Evolutionary conservation across 768 basidiomycete species (phyloP).

Genomic region (Collybiopsis confluens): DNA sequence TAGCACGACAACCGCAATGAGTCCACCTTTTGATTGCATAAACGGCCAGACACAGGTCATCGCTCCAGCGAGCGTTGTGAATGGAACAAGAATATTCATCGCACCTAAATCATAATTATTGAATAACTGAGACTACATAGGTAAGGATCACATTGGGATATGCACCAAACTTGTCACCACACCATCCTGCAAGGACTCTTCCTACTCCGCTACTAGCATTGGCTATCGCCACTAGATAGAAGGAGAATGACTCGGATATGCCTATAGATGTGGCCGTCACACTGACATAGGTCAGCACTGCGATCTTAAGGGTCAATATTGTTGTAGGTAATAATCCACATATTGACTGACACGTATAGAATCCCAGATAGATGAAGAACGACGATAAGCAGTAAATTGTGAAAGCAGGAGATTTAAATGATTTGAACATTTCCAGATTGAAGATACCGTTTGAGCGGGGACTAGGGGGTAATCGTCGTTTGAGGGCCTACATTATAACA

Average conservation of each 20-base stretch:
- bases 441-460: slow-evolving; percentile 43
- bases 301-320: slow-evolving; percentile 17
- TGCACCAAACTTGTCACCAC: slow-evolving; percentile 54
- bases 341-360: slow-evolving; percentile 53
- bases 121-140: not conserved
- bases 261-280: slow-evolving; percentile 50
- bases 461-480: slow-evolving; percentile 49
- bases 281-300: slow-evolving; percentile 68
- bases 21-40: slow-evolving; percentile 18
- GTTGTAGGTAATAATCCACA: not conserved
- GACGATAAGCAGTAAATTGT: slow-evolving; percentile 54
- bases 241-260: slow-evolving; percentile 44
- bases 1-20: slow-evolving; percentile 30
- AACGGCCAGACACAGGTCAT: slow-evolving; percentile 44
- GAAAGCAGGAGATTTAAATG: slow-evolving; percentile 42
- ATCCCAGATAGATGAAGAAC: slow-evolving; percentile 57
- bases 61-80: slow-evolving; percentile 37
- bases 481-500: slow-evolving; percentile 21
- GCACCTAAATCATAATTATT: no score
- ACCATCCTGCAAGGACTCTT: slow-evolving; percentile 46
- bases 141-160: slow-evolving; percentile 2
- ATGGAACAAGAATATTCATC: slow-evolving; percentile 66
- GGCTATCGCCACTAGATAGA: slow-evolving; percentile 65
- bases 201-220: slow-evolving; percentile 66
- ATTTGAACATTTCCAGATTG: slow-evolving; percentile 51